Conservation (phyloP, 306 rosid species). For the Herpetospermum pedunculosum region DNA sequence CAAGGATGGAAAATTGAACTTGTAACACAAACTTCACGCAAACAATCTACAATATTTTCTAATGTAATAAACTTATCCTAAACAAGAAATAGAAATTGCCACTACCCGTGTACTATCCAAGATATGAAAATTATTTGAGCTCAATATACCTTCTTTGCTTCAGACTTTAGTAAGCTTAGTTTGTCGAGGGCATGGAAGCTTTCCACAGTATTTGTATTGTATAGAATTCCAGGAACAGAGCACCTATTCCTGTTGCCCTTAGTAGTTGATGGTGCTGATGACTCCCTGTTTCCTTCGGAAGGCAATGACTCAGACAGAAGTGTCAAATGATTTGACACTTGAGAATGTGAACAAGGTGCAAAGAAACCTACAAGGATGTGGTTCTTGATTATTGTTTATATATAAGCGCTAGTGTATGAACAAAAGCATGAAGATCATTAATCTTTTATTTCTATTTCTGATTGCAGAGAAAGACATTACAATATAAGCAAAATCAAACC, state of each 20-base stretch:
- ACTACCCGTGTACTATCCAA: neutral
- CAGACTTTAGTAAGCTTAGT: constrained; percentile 41
- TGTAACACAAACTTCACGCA: constrained; percentile 9
- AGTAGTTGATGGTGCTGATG: constrained; percentile 22
- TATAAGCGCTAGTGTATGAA: neutral
- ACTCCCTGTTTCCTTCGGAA: constrained; percentile 41
- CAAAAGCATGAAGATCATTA: neutral
- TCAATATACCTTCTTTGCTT: constrained; percentile 58
- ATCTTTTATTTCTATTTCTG: neutral
- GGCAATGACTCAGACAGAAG: constrained; percentile 74
- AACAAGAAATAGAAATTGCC: neutral
- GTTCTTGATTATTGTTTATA: neutral
- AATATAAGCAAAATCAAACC: neutral
- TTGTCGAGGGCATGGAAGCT: constrained; percentile 68
- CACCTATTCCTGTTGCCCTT: constrained; percentile 76
- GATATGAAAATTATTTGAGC: neutral
- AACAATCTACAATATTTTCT: neutral
- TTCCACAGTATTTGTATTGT: constrained; percentile 81
- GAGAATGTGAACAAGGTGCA: constrained; percentile 89
- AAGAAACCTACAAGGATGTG: constrained; percentile 50
- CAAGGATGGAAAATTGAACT: constrained; percentile 10
- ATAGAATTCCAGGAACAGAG: constrained; percentile 57
- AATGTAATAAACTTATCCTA: neutral
- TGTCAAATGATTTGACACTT: constrained; percentile 66
- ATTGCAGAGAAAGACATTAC: neutral